Evolutionary conservation across 139 green algal species (phyloP), one percentile per base, ranked within the genome.

Genomic region (Chlorella sorokiniana): DNA sequence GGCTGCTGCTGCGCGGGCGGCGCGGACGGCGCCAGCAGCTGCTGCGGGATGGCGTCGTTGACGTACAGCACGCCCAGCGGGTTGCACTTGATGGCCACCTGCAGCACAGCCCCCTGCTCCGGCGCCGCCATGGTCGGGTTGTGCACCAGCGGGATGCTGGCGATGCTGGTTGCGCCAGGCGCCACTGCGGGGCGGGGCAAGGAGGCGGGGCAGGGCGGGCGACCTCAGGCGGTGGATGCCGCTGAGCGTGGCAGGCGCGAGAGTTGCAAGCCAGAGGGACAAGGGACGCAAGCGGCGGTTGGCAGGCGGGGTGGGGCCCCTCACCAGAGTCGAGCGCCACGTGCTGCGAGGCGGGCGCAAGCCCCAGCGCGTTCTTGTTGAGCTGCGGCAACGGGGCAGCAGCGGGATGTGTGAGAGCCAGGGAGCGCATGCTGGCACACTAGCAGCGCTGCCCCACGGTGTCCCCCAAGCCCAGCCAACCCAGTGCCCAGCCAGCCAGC

Each of bases 31-130:
- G 68, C 68, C 42, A 56, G 6, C 40, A 56, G 42, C n/a, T 70
- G 33, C 76, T 71, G 61, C 59, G 89, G 81, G 5, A 98, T 48
- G 61, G 44, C 67, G 81, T 96, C 94, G 9, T 85, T 85, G 72
- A 97, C 94, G 87, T 99, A 99, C 59, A 95, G 86, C 79, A 99
- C 96, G 20, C 93, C 93, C 71, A 94, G 87, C 86, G 97, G 90
- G 75, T 90, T 92, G 68, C 85, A 92, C 81, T 96, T 95, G 42
- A 98, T 74, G 25, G 94, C 94, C 59, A 97, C 86, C 87, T 97
- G 94, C 67, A 86, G 29, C 42, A 42, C 20, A 4, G 25, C 42
- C 8, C 56, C 37, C 38, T 44, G n/a, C 23, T 62, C 76, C 0
- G 65, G 84, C 5, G 84, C 62, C 18, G 91, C 56, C 84, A 93